Evolutionary conservation across 2,329 filamentous ascomycete species (phyloP).

Genomic region (Aspergillus sp.): DNA sequence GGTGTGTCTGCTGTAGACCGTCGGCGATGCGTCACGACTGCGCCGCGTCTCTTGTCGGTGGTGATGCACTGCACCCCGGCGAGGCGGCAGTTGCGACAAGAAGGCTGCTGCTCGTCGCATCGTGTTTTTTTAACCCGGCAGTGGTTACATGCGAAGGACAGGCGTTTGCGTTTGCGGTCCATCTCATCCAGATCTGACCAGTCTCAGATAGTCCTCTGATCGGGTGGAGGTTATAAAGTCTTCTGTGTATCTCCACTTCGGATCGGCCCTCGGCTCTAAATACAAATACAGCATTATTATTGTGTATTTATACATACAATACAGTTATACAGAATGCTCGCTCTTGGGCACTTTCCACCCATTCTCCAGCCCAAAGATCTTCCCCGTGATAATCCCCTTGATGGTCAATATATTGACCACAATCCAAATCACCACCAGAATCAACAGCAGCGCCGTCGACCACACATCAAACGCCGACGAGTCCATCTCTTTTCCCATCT

Average conservation of each 20-base stretch:
- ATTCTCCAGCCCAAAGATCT: constrained; percentile 29
- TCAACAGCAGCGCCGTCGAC: constrained; percentile 36
- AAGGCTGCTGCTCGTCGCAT: constrained; percentile 6
- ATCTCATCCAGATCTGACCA: too few species aligned
- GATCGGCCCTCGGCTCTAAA: too few species aligned
- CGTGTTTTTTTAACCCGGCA: constrained; percentile 6
- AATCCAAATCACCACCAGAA: constrained; percentile 38
- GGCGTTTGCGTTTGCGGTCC: neutral
- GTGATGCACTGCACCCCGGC: constrained; percentile 9
- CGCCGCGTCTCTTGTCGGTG: constrained; percentile 2
- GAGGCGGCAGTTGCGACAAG: neutral
- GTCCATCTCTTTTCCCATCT: constrained; percentile 40
- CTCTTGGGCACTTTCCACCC: constrained; percentile 20
- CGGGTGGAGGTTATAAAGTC: too few species aligned
- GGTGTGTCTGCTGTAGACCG: neutral
- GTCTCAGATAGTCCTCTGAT: too few species aligned
- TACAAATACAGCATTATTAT: too few species aligned
- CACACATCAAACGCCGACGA: constrained; percentile 41
- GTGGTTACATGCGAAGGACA: constrained; percentile 5
- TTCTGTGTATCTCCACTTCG: too few species aligned
- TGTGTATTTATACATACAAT: too few species aligned
- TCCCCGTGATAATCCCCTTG: constrained; percentile 30
- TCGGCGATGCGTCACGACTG: neutral
- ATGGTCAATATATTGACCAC: constrained; percentile 32
- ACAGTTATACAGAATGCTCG: neutral